These are phyloP conservation scores for Bertia moriformis DNA, from an alignment of 2,329 filamentous ascomycete species.

Conservation along the genomic window DNA sequence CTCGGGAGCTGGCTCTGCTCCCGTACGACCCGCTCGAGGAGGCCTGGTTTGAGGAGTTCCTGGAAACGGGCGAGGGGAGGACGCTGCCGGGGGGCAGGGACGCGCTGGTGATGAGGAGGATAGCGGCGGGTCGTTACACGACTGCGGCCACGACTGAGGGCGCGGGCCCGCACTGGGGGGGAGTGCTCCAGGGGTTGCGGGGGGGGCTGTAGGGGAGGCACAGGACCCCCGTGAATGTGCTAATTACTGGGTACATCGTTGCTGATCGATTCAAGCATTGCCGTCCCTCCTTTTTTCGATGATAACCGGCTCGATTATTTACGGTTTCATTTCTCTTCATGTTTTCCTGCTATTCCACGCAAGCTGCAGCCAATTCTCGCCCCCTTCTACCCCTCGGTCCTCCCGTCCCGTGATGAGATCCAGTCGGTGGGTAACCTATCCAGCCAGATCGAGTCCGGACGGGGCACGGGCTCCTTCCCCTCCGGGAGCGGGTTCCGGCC, in stretches of 20 bases:
- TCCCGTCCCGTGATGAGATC: no score
- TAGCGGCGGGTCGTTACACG: conserved; percentile 47
- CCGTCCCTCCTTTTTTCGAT: no score
- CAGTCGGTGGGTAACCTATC: no score
- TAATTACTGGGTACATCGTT: no score
- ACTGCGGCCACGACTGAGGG: conserved; percentile 28
- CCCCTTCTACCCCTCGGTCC: no score
- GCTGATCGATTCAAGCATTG: no score
- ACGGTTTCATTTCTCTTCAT: no score
- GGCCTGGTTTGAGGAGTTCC: conserved; percentile 56
- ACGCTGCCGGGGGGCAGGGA: conserved; percentile 53
- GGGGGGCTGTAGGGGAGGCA: no score
- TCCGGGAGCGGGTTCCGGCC: background rate
- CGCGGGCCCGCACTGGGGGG: conserved; percentile 28
- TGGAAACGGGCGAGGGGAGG: conserved; percentile 51
- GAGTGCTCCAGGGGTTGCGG: conserved; percentile 35
- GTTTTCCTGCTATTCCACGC: no score
- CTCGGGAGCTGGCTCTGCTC: conserved; percentile 57
- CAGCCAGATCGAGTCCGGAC: background rate
- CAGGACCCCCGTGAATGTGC: no score
- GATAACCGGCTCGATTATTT: no score
- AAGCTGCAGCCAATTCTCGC: no score
- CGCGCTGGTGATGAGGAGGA: conserved; percentile 58
- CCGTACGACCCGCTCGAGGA: conserved; percentile 59
- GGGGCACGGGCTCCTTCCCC: background rate